Evolutionary conservation across 2,329 filamentous ascomycete species (phyloP), one percentile per base, ranked within the genome.

Genomic region (Zymoseptoria pseudotritici): DNA sequence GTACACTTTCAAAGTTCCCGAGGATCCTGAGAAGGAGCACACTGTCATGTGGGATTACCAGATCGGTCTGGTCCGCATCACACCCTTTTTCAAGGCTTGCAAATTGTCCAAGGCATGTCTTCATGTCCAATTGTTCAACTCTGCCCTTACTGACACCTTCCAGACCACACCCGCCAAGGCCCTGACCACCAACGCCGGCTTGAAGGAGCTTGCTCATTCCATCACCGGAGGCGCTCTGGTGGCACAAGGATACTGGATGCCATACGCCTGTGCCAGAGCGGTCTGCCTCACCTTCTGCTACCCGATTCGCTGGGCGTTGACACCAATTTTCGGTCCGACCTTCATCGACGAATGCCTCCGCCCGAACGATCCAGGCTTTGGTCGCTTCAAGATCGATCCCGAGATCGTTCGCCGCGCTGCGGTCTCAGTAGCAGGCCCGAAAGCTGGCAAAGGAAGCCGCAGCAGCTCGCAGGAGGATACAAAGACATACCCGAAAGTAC

Each of bases 221-320:
- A 96, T 97, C 72, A 99, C 94, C 0, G 94, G 94, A 24, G 94
- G 94, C 6, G 87, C 91, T 29, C 86, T 97, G 59, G 85, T 85
- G 62, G 93, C 92, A 56, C 94, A 99, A 85, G 92, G 94, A 36
- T 99, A 97, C 75, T 99, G 94, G 94, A 91, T 97, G 83, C 93
- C 93, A 2, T 97, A 87, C 69, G 78, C 84, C 49, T 95, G 91
- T 66, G 94, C 94, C 53, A 88, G 84, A 74, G 91, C 91, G 10
- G 79, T 99, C 56, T 95, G 92, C 69, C 84, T 90, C 3, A 97
- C 90, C 0, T 97, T 97, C 73, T 97, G 93, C 76, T 86, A 87
- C 72, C 78, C 83, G 42, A 95, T 99, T 63, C 87, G 93, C 13
- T 87, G 87, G 60, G 92, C 89, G 0, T 78, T 99, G 58, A 94